Base-by-base conservation (phyloP, 331 rosid species). In the Quercus lobata region DNA sequence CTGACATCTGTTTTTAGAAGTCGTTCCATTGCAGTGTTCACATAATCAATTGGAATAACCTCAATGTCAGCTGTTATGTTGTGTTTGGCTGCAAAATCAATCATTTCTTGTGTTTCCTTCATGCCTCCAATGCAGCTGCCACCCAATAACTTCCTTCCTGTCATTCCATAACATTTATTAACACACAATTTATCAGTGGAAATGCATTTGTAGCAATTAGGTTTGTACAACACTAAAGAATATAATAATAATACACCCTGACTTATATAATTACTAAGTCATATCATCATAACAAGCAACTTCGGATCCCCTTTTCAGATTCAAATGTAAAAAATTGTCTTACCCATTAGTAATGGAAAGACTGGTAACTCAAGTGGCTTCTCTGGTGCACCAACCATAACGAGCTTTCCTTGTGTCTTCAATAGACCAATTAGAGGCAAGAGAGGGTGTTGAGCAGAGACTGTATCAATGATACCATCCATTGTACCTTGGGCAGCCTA, bases 391-490 rank as follows among this genome's bases (percentile, higher is more conserved):
- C 94, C 94, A 14, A 90, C 79, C 88, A 87, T 6, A 57, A 90
- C 79, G n/a, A 87, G 80, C n/a, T 87, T 90, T 58, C 94, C 91
- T 63, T 85, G 61, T 41, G 74, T 5, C 52, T 88, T 90, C 27
- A 90, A 35, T 17, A 88, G 72, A n/a, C 61, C 75, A 68, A 85
- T 32, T 46, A 88, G 70, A 74, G 91, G 92, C 25, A 76, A 15
- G 0, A 90, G 78, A 58, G 91, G 81, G 78, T 87, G 94, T 2
- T 5, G 32, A 2, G 87, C 88, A 3, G 90, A 85, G 53, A 87
- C 92, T 0, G 92, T 88, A 53, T 88, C 91, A 46, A 90, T 81
- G 29, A 88, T 90, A 4, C 91, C 92, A 73, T 90, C 91, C 69
- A 88, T 34, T 19, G 86, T 83, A 2, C 87, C 89, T 19, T 6